Evolutionary conservation across 192 early-diverging fungal genomes (phyloP).

Genomic region (Coemansia aciculifera): DNA sequence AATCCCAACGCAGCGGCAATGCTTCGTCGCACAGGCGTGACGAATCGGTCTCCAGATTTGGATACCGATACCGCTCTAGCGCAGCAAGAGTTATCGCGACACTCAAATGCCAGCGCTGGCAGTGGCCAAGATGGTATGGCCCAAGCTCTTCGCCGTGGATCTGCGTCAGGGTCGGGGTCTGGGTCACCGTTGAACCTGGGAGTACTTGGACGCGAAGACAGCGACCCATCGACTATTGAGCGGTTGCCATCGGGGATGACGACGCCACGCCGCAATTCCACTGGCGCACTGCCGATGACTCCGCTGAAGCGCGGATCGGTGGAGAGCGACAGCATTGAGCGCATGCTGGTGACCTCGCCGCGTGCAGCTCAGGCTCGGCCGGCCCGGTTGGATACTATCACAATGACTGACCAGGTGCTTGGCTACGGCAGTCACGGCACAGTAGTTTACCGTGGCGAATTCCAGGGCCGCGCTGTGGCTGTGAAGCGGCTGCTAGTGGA

Average conservation of each 20-base stretch:
- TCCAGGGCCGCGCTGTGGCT: constrained; percentile 89
- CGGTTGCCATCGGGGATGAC: constrained; percentile 30
- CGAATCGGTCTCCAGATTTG: constrained; percentile 14
- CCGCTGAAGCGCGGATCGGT: constrained; percentile 26
- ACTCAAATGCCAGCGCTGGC: constrained; percentile 17
- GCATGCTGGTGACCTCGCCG: constrained; percentile 10
- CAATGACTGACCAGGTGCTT: constrained; percentile 62
- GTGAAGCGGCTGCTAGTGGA: constrained; percentile 92
- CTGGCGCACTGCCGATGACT: constrained; percentile 40
- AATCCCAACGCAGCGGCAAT: constrained; percentile 53
- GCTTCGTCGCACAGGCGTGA: constrained; percentile 46
- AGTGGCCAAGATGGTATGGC: constrained; percentile 12
- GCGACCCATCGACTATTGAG: constrained; percentile 42
- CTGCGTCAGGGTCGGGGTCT: constrained; percentile 25
- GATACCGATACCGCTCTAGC: background rate
- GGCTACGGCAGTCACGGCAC: constrained; percentile 98
- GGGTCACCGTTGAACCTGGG: constrained; percentile 20
- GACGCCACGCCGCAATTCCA: constrained; percentile 51
- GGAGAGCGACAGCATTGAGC: constrained; percentile 22
- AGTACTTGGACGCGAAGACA: constrained; percentile 31
- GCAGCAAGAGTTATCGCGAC: constrained; percentile 15
- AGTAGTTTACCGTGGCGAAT: constrained; percentile 91
- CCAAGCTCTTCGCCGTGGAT: constrained; percentile 19
- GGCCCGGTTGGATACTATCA: constrained; percentile 56
- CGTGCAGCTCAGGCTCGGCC: constrained; percentile 19